Evolutionary conservation across 371 early-diverging fungal genomes (phyloP).

Genomic region (Rhizopus microsporus): DNA sequence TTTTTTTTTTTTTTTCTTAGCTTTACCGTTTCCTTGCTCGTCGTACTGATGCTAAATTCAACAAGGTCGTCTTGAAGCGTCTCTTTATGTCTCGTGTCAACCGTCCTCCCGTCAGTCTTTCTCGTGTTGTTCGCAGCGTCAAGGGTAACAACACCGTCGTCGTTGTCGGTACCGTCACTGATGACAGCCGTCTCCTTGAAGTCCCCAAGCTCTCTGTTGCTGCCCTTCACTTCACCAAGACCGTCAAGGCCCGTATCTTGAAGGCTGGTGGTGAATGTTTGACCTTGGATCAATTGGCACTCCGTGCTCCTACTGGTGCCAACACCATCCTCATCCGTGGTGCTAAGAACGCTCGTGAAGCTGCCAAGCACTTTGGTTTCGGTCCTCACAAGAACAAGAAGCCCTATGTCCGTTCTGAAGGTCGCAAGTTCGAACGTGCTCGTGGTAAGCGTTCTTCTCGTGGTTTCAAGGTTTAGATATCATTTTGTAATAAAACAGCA

Average conservation of each 20-base stretch:
- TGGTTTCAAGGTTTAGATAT: constrained; percentile 86
- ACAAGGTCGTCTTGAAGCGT: constrained; percentile 97
- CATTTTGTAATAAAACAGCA: constrained; percentile 5
- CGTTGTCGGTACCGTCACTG: constrained; percentile 95
- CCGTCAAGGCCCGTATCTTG: constrained; percentile 95
- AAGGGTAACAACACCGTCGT: constrained; percentile 84
- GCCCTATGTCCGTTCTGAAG: constrained; percentile 98
- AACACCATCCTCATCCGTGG: constrained; percentile 94
- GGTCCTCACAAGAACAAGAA: constrained; percentile 70
- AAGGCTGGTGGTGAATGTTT: constrained; percentile 98
- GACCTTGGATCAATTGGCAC: constrained; percentile 98
- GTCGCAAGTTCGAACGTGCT: constrained; percentile 98
- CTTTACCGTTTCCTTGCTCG: constrained; percentile 98
- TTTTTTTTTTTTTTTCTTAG: constrained; percentile 41
- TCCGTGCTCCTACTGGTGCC: constrained; percentile 96
- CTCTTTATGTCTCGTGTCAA: constrained; percentile 97
- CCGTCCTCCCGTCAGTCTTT: constrained; percentile 94
- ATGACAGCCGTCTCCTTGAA: constrained; percentile 91
- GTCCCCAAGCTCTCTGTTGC: constrained; percentile 95
- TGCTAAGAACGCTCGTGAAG: constrained; percentile 83
- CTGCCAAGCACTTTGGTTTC: constrained; percentile 84
- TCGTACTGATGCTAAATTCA: constrained; percentile 97
- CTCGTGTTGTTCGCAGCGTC: constrained; percentile 79
- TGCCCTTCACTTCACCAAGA: constrained; percentile 91
- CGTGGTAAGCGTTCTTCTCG: constrained; percentile 98